A percentile compares a stretch with the other conserved stretches of the same genome.
phyloP scores from a whole-genome alignment of 1,284 basidiomycete species.

The Rhodotorula sp. region DNA sequence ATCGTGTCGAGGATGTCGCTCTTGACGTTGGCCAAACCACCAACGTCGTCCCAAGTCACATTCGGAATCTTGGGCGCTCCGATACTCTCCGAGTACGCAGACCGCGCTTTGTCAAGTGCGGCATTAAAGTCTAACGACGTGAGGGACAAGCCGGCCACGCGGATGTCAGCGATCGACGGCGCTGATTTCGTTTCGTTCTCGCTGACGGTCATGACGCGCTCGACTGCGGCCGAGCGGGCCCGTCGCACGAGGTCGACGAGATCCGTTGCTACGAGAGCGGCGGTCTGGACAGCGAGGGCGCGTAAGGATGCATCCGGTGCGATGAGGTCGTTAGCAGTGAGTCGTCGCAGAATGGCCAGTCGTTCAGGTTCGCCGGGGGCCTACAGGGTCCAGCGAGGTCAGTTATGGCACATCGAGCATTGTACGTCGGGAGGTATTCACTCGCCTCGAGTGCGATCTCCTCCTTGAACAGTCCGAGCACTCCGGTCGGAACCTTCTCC shows the following conservation, averaged over 20 bases:
- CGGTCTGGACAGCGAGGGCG: conserved; percentile 79
- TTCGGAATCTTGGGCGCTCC: conserved; percentile 95
- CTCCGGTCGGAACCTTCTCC: conserved; percentile 63
- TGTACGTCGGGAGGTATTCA: neutral
- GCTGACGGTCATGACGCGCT: conserved; percentile 53
- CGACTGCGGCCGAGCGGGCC: conserved; percentile 62
- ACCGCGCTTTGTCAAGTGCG: conserved; percentile 73
- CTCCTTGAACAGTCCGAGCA: conserved; percentile 82
- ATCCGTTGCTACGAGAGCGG: conserved; percentile 83
- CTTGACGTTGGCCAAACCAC: conserved; percentile 85
- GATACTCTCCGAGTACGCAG: conserved; percentile 84
- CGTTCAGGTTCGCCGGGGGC: conserved; percentile 77
- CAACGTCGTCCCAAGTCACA: conserved; percentile 97
- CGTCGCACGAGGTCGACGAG: conserved; percentile 68
- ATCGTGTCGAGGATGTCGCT: conserved; percentile 94
- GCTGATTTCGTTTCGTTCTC: neutral
- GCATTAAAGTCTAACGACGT: conserved; percentile 40
- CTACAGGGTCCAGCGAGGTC: conserved; percentile 50
- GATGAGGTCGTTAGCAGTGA: conserved; percentile 56
- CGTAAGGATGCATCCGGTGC: conserved; percentile 75
- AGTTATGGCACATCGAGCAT: neutral
- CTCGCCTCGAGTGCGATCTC: conserved; percentile 71
- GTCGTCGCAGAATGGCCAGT: conserved; percentile 60
- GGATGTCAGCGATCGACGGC: conserved; percentile 10
- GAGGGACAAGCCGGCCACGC: conserved; percentile 38